Percentiles rank a stretch among this genome's conserved stretches.
These are phyloP conservation scores for Trichoderma sp. DNA, from an alignment of 2,329 filamentous ascomycete species.

Conservation along the genomic window DNA sequence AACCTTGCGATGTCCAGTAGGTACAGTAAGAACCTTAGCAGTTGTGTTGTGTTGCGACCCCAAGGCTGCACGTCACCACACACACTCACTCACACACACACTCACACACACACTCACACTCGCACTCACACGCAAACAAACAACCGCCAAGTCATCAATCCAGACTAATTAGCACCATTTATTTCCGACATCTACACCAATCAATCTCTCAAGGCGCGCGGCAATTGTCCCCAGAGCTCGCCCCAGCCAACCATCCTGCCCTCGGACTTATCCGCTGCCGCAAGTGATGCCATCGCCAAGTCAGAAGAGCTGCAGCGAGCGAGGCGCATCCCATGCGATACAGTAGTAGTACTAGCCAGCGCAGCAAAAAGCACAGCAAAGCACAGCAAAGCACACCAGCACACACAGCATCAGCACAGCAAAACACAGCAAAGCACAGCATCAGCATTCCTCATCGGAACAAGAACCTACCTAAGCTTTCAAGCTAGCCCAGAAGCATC, in stretches of 20 bases:
- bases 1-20: too few species aligned
- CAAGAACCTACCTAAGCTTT: background rate
- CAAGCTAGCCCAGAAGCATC: background rate
- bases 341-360: too few species aligned
- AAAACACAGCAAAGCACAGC: background rate
- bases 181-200: background rate
- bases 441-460: background rate
- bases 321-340: background rate
- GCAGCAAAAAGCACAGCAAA: background rate
- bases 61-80: background rate
- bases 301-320: background rate
- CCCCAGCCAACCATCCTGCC: background rate
- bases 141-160: background rate
- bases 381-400: background rate
- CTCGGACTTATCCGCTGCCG: constrained; percentile 7
- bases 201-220: background rate
- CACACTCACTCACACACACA: background rate
- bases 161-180: background rate
- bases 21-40: too few species aligned
- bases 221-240: background rate
- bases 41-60: background rate
- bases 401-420: background rate
- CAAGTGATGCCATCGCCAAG: background rate
- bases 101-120: background rate
- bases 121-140: background rate